Evolutionary conservation across 345 rosid genomes (phyloP).

Genomic region (Arabis alpina): DNA sequence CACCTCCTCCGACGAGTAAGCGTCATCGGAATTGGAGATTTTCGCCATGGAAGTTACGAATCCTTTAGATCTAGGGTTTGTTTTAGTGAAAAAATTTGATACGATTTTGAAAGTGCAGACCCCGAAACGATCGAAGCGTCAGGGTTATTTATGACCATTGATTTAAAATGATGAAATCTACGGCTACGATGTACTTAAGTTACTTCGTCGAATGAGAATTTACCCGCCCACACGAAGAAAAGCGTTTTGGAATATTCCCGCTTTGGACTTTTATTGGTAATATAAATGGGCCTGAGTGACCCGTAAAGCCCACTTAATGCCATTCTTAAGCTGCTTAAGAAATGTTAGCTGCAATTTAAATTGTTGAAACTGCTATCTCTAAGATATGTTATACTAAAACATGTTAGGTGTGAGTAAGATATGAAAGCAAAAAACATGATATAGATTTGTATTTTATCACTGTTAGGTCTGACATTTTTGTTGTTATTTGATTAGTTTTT

Average conservation of each 20-base stretch:
- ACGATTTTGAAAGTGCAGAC: conserved; percentile 1
- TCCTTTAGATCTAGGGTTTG: conserved; percentile 41
- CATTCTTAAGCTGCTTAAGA: too few species aligned
- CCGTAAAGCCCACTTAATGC: background rate
- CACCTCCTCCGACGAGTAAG: conserved; percentile 56
- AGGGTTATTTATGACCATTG: conserved; percentile 10
- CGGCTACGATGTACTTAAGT: conserved; percentile 15
- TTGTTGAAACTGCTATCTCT: too few species aligned
- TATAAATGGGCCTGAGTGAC: background rate
- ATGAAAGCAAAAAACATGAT: background rate
- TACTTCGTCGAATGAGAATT: background rate
- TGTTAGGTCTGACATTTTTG: conserved; percentile 31
- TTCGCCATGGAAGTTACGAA: conserved; percentile 61
- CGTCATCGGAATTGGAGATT: conserved; percentile 57
- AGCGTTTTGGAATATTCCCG: conserved; percentile 16
- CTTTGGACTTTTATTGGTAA: conserved; percentile 10
- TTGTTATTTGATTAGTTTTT: background rate
- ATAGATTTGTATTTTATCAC: conserved; percentile 10
- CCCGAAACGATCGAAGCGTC: conserved; percentile 11
- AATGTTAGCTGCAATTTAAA: too few species aligned
- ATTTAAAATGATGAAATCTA: conserved; percentile 1
- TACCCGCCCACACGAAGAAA: conserved; percentile 30
- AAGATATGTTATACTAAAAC: background rate
- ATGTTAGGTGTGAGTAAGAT: conserved; percentile 2
- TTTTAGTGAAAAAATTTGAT: conserved; percentile 1